phyloP scores from a whole-genome alignment of 2,329 filamentous ascomycete genomes.

The Fusarium euwallaceae region DNA sequence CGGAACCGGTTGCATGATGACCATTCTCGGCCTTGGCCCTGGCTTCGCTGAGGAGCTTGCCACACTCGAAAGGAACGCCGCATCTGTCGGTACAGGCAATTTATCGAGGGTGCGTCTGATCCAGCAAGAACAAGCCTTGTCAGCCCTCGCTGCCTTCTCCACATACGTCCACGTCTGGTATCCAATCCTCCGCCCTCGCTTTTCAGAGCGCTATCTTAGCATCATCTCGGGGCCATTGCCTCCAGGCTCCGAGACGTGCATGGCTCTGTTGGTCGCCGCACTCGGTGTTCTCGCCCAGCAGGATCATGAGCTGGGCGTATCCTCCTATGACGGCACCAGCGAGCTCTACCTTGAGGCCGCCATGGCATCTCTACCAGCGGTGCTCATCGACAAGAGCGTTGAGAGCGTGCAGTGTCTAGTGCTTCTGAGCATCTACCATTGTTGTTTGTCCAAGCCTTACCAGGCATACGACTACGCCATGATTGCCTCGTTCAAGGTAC shows the following conservation, averaged over 20 bases:
- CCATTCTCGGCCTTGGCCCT: background rate
- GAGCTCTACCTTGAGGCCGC: background rate
- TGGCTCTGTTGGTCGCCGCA: background rate
- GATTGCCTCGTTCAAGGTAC: background rate
- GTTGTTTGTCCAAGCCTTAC: background rate
- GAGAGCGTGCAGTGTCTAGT: background rate
- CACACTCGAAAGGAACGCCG: background rate
- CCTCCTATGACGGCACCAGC: background rate
- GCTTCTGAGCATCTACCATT: background rate
- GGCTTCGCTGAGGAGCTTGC: background rate
- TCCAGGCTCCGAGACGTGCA: background rate
- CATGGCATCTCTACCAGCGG: background rate
- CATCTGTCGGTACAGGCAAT: background rate
- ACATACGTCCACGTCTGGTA: conserved; percentile 18
- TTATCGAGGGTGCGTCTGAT: conserved; percentile 15
- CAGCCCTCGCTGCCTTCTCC: conserved; percentile 18
- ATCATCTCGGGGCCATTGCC: background rate
- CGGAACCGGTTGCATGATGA: background rate
- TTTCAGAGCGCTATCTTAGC: background rate
- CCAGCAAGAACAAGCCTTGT: conserved; percentile 7
- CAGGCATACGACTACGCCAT: background rate
- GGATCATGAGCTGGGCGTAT: background rate
- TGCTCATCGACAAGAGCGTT: background rate
- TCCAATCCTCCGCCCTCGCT: conserved; percentile 3
- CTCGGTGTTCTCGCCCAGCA: background rate